Conservation (phyloP, 225 moss, liverwort and hornwort species). For the Takakia lepidozioides region DNA sequence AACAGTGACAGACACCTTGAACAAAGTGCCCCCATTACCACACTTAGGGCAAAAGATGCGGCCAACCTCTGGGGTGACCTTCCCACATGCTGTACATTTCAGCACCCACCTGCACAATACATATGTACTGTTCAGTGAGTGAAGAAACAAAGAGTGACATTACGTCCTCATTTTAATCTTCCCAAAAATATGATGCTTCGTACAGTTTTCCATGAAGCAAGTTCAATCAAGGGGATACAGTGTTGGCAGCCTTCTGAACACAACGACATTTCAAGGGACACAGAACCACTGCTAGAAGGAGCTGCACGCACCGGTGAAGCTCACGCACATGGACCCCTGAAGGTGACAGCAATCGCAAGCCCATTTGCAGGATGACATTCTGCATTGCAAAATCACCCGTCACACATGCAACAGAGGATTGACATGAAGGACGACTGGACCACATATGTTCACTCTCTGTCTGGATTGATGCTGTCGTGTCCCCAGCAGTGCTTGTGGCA, state of each 20-base stretch:
- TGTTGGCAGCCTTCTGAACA: no score
- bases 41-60: slow-evolving; percentile 98
- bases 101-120: slow-evolving; percentile 87
- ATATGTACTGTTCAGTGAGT: no score
- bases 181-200: no score
- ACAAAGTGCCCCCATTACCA: slow-evolving; percentile 96
- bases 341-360: slow-evolving; percentile 85
- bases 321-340: slow-evolving; percentile 78
- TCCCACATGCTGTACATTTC: slow-evolving; percentile 91
- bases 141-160: no score
- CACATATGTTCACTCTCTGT: slow-evolving; percentile 47
- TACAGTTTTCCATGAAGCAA: no score
- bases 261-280: no score
- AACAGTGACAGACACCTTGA: slow-evolving; percentile 80
- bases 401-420: slow-evolving; percentile 77
- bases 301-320: slow-evolving; percentile 61
- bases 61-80: slow-evolving; percentile 66
- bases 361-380: slow-evolving; percentile 96
- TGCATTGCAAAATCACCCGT: slow-evolving; percentile 98
- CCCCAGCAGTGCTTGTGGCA: slow-evolving; percentile 15
- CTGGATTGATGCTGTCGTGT: slow-evolving; percentile 21
- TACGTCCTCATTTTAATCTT: no score
- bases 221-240: no score
- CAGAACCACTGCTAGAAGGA: no score
- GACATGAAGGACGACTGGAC: slow-evolving; percentile 35